Evolutionary conservation across 805 yeast genomes (phyloP).

Genomic region (Sugiyamaella marilandica): DNA sequence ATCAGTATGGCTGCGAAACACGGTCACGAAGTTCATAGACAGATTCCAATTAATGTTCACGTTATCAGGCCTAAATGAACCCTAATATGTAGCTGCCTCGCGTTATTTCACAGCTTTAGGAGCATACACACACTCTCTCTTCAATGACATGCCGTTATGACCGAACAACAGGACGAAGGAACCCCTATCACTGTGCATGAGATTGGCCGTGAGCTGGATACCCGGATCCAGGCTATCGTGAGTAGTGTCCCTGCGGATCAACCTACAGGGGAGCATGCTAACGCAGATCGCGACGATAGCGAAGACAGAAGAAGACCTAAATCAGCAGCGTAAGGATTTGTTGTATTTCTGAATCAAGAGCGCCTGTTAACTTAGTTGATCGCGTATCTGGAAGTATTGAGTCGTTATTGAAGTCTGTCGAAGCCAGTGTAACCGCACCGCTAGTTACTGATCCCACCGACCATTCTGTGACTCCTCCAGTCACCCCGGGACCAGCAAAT

Average conservation of each 20-base stretch:
- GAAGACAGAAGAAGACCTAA: slow-evolving; percentile 7
- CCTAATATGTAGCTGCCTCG: no score
- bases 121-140: no score
- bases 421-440: neutral
- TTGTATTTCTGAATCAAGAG: neutral
- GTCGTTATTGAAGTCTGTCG: neutral
- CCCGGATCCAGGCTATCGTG: slow-evolving; percentile 5
- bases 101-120: no score
- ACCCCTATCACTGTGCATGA: slow-evolving; percentile 9
- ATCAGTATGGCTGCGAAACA: no score
- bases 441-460: no score
- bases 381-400: neutral
- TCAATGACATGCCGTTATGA: no score
- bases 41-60: no score
- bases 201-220: slow-evolving; percentile 14
- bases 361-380: neutral
- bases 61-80: no score
- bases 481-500: neutral
- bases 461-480: neutral
- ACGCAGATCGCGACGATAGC: slow-evolving; percentile 2
- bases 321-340: slow-evolving; percentile 6
- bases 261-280: neutral
- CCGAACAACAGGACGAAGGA: no score
- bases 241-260: neutral
- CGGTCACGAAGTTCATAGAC: no score